phyloP scores from a whole-genome alignment of 805 yeast species.

The Lipomyces yamadae region DNA sequence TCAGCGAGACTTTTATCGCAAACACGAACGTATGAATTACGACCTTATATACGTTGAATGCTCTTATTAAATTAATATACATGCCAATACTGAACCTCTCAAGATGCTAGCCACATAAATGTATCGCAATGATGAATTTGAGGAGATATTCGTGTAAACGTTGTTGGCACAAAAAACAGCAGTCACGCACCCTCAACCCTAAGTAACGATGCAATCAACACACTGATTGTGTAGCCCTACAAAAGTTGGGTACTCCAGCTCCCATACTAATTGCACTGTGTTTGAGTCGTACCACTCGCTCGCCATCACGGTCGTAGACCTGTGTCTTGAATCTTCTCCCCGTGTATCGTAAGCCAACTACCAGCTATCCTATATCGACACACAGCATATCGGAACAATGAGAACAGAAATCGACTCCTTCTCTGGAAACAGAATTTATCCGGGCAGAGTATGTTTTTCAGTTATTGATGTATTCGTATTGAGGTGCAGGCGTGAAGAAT shows the following conservation, averaged over 20 bases:
- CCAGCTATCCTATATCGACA: constrained; percentile 17
- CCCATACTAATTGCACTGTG: constrained; percentile 1
- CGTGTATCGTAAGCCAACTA: not conserved
- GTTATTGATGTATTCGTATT: not conserved
- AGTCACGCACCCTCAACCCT: not conserved
- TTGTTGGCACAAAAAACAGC: not conserved
- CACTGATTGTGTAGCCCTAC: not conserved
- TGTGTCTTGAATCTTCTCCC: not conserved
- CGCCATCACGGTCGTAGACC: not conserved
- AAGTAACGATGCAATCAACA: not conserved
- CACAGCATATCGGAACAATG: constrained; percentile 56
- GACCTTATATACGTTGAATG: too few relatives aligned
- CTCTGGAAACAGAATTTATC: constrained; percentile 99
- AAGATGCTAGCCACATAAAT: not conserved
- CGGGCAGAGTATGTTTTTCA: constrained; percentile 73
- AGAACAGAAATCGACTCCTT: constrained; percentile 99
- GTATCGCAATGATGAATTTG: not conserved
- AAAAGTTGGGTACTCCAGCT: not conserved
- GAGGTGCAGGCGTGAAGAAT: not conserved
- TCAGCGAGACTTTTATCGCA: too few relatives aligned
- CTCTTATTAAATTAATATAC: too few relatives aligned
- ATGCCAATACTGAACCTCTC: too few relatives aligned
- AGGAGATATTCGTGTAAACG: not conserved
- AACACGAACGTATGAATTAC: too few relatives aligned
- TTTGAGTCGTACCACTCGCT: not conserved